Base-by-base conservation (phyloP, 805 yeast species). In the Jamesozyma jinghongensis region DNA sequence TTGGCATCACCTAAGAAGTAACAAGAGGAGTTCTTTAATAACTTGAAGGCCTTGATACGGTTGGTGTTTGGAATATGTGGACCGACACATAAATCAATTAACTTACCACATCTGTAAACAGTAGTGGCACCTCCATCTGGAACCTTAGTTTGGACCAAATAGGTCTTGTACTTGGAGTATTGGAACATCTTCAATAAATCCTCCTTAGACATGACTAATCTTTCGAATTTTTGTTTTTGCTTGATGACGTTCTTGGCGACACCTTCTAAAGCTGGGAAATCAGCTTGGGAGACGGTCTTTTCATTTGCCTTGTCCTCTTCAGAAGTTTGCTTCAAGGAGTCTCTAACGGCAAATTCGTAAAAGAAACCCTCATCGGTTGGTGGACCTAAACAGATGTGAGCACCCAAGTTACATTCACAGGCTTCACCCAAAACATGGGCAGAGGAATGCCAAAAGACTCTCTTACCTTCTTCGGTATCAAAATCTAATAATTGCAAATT, bases 11-110 rank as follows among this genome's bases (percentile, higher is more conserved):
- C 98, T 56, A 86, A 69, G 73, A 92, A 92, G 69, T 92, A 92
- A 41, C 96, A 87, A 2, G 97, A 81, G 14, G 97, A 90, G 73
- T 88, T 90, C 70, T 92, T 92, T 67, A 92, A 74, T 38, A 92
- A 77, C 68, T 90, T 90, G 70, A 88, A 77, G 40, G 95, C 84
- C 75, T 92, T 92, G 58, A 92, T 85, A 63, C 85, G 81, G 50
- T 97, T 97, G 34, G 98, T 88, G 69, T 90, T 94, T 47, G 97
- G 96, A 48, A 92, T 81, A 63, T 92, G 98, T 37, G 98, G 98
- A 56, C 98, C 98, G 46, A 85, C 75, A 76, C 98, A 92, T 64
- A 92, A 75, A 67, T 92, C 98, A 57, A 92, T 92, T 64, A 92
- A 76, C 29, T 95, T 85, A 57, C 98, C 98, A 70, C 97, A 90